Base-by-base conservation (phyloP, 225 moss, liverwort and hornwort species). In the Ulota crispa region DNA sequence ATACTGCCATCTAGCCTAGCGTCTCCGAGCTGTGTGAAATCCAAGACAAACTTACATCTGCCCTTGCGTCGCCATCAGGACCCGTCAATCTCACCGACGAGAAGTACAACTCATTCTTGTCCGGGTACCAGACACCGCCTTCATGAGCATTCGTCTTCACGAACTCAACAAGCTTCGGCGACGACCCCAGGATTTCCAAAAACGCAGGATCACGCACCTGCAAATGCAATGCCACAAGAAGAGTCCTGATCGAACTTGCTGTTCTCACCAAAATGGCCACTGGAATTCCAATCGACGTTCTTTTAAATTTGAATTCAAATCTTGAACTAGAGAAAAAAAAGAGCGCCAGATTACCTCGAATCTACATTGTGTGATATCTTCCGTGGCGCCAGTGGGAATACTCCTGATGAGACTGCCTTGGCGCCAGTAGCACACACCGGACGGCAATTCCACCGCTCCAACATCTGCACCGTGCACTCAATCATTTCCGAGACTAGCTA, bases 101-200 rank as follows among this genome's bases (percentile, higher is more conserved):
- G 82, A 89, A 92, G 54, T 83, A 86, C 11, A 92, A 54, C 23
- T 89, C 88, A 37, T 89, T 78, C 19, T 34, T 70, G 63, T 89
- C 89, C 61, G 92, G 90, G 65, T 83, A 89, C 82, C 90, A 92
- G 20, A 86, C 85, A 26, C 82, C 82, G 26, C 90, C 92, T 81
- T 92, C 92, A 61, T 92, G 92, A 59, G 87, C 90, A 28, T 82
- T 69, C 19, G 90, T 76, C 12, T 78, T 45, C 20, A 84, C 88
- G 16, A 87, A 43, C 61, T 78, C 60, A 50, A 86, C 70, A 18
- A 92, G 11, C 57, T 80, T 24, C 14, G 90, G 92, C 27, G 83
- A 68, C 34, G 87, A 76, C 8, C 87, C 90, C 72, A 92, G 42
- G 1, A 91, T 20, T 9, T 82, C 76, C 81, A 89, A 34, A 76